phyloP scores from a whole-genome alignment of 139 green algal genomes.

The Yamagishiella unicocca region DNA sequence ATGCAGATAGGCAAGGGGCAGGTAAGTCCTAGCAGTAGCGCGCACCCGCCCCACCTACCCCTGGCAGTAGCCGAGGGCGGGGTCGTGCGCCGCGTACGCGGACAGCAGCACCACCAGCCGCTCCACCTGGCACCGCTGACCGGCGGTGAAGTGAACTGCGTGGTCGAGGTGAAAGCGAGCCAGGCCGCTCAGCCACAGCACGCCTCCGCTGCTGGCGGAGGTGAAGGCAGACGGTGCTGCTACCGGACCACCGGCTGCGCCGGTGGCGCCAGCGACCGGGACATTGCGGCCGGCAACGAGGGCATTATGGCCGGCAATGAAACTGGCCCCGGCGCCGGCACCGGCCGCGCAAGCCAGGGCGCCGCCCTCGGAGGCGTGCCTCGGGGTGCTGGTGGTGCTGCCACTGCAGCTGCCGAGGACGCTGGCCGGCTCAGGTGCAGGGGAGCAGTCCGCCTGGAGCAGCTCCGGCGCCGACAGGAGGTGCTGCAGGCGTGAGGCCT shows the following conservation, averaged over 20 bases:
- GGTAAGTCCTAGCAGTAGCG: too few species aligned
- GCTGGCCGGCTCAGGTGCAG: neutral
- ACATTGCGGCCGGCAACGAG: neutral
- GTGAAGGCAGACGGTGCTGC: neutral
- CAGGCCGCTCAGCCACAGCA: slow-evolving; percentile 53
- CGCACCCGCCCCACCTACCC: slow-evolving; percentile 68
- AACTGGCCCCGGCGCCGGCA: too few species aligned
- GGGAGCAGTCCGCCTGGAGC: too few species aligned
- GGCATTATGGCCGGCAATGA: too few species aligned
- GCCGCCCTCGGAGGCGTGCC: neutral
- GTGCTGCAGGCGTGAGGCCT: too few species aligned
- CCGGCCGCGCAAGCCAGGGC: too few species aligned
- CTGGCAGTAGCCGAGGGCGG: slow-evolving; percentile 89
- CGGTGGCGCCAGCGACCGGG: neutral
- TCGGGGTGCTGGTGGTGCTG: neutral
- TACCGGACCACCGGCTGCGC: neutral
- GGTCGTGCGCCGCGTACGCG: slow-evolving; percentile 88
- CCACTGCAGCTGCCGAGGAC: neutral
- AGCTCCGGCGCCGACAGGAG: neutral
- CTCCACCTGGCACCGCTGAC: slow-evolving; percentile 61
- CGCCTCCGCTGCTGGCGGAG: neutral
- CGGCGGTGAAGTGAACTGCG: slow-evolving; percentile 55
- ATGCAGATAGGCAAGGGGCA: too few species aligned
- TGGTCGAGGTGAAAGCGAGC: slow-evolving; percentile 60
- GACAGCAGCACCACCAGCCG: slow-evolving; percentile 82